Conservation (phyloP, 441 rosid species). For the Pelargonium australe region DNA sequence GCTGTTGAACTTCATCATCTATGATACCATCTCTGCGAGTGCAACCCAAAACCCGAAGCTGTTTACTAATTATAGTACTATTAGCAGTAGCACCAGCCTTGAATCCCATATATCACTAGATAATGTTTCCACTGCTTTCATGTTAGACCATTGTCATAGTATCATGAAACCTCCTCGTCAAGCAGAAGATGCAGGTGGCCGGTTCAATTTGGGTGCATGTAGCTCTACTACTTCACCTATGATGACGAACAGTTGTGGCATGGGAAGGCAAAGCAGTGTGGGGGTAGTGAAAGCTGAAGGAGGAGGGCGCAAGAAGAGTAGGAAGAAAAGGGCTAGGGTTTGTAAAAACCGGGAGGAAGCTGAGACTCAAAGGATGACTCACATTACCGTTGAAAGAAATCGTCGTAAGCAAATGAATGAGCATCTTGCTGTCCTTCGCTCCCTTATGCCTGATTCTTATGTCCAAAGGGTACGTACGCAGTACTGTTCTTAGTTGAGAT, state of each 20-base stretch:
- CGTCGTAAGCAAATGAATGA: conserved; percentile 81
- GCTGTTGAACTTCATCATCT: conserved; percentile 49
- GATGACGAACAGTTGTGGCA: not conserved
- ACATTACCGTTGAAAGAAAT: conserved; percentile 86
- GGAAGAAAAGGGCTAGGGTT: conserved; percentile 63
- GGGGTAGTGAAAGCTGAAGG: too few relatives aligned
- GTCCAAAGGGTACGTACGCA: conserved; percentile 55
- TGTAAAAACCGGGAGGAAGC: conserved; percentile 84
- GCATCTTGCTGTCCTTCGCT: conserved; percentile 62
- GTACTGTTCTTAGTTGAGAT: too few relatives aligned
- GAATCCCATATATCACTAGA: conserved; percentile 24
- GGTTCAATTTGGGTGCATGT: too few relatives aligned
- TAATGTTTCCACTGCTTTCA: conserved; percentile 3
- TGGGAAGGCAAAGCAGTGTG: too few relatives aligned
- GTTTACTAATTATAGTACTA: not conserved
- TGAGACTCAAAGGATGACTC: conserved; percentile 80
- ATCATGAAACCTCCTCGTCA: not conserved
- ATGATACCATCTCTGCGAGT: conserved; percentile 43
- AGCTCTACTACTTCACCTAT: too few relatives aligned
- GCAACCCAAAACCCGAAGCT: conserved; percentile 27
- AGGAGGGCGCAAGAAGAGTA: conserved; percentile 31
- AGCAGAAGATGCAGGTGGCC: too few relatives aligned
- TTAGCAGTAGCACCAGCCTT: conserved; percentile 21
- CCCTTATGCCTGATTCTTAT: conserved; percentile 82
- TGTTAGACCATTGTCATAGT: not conserved